phyloP scores from a whole-genome alignment of 2,329 filamentous ascomycete species.

The Aspergillus pseudoglaucus region DNA sequence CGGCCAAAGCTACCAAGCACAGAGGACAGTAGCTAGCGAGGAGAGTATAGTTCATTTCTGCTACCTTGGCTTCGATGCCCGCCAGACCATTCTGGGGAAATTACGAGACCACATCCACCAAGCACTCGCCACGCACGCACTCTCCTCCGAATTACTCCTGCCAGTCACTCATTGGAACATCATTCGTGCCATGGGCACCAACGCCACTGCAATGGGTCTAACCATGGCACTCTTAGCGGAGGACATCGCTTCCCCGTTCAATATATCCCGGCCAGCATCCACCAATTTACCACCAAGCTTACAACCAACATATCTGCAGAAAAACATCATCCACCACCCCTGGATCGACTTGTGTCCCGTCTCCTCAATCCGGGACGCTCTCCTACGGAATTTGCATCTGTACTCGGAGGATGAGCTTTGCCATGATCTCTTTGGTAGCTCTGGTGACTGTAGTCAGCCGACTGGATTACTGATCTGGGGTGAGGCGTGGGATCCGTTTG shows the following conservation, averaged over 20 bases:
- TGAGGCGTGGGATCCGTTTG: neutral
- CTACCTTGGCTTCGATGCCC: no score
- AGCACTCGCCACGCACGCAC: neutral
- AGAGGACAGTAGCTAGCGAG: no score
- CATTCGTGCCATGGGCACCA: neutral
- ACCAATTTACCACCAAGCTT: neutral
- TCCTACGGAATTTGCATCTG: neutral
- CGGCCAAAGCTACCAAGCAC: no score
- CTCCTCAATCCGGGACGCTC: neutral
- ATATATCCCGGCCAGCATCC: neutral
- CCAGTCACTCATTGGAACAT: neutral
- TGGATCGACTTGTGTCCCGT: neutral
- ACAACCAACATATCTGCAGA: neutral
- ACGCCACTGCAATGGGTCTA: neutral
- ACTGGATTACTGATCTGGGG: neutral
- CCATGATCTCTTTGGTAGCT: neutral
- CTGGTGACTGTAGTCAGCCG: neutral
- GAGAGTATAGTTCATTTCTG: no score
- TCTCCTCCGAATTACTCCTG: neutral
- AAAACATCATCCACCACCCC: neutral
- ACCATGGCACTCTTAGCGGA: neutral
- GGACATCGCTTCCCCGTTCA: neutral
- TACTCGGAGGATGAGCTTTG: neutral
- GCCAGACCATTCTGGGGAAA: neutral
- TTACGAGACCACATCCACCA: neutral